These are phyloP conservation scores for Lophium mytilinum DNA, from an alignment of 495 filamentous ascomycete species.

Conservation along the genomic window DNA sequence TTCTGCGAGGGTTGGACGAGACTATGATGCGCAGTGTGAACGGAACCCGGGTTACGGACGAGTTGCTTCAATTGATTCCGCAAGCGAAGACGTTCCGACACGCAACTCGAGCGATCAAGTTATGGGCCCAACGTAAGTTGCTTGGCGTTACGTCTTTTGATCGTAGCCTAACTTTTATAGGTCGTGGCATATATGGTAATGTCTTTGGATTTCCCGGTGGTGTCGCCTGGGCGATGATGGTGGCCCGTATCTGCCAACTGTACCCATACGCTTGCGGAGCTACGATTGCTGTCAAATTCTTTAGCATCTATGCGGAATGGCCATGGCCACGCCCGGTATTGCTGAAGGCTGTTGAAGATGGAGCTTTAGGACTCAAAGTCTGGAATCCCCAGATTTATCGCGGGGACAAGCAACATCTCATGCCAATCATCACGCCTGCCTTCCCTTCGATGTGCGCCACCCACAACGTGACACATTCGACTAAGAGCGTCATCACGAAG, in stretches of 20 bases:
- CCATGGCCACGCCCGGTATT: slow-evolving; percentile 87
- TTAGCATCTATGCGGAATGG: slow-evolving; percentile 83
- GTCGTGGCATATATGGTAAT: slow-evolving; percentile 84
- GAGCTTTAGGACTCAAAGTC: slow-evolving; percentile 67
- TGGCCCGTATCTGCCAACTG: slow-evolving; percentile 92
- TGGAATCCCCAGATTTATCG: slow-evolving; percentile 93
- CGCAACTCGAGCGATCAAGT: slow-evolving; percentile 82
- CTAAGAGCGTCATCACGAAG: slow-evolving; percentile 70
- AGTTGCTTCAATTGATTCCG: slow-evolving; percentile 81
- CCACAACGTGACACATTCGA: slow-evolving; percentile 82
- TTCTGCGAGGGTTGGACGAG: slow-evolving; percentile 80
- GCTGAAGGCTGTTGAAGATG: slow-evolving; percentile 81
- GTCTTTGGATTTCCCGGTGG: slow-evolving; percentile 94
- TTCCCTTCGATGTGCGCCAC: slow-evolving; percentile 96
- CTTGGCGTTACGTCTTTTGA: neutral
- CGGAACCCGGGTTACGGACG: slow-evolving; percentile 85
- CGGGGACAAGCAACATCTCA: slow-evolving; percentile 72
- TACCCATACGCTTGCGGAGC: slow-evolving; percentile 87
- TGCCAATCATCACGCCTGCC: slow-evolving; percentile 94
- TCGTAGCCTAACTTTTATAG: slow-evolving; percentile 30
- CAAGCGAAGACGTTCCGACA: slow-evolving; percentile 80
- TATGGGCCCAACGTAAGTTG: slow-evolving; percentile 78
- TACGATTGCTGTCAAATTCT: slow-evolving; percentile 85
- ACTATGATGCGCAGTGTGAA: slow-evolving; percentile 81
- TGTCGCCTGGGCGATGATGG: slow-evolving; percentile 96